Percentiles rank a stretch among this genome's conserved stretches.
Evolutionary conservation across 169 alveolate genomes (phyloP).

Genomic region (Eimeria tenella): DNA sequence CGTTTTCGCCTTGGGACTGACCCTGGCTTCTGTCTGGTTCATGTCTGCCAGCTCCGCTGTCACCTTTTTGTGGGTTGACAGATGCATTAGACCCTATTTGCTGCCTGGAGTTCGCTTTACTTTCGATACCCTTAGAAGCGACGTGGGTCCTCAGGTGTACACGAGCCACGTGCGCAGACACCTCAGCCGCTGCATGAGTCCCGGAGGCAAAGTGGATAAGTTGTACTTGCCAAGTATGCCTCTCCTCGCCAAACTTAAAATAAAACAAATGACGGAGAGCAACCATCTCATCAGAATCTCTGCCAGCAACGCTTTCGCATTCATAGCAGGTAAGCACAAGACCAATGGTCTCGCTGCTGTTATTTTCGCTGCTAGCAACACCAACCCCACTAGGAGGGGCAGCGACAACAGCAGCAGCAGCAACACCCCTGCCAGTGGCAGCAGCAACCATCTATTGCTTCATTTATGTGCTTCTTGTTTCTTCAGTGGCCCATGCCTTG

Average conservation of each 20-base stretch:
- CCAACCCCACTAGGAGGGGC: no score
- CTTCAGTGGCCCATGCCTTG: no score
- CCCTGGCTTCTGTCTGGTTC: conserved; percentile 16
- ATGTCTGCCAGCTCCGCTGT: neutral
- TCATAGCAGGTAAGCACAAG: neutral
- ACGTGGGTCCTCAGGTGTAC: neutral
- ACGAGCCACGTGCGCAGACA: neutral
- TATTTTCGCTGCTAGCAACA: no score
- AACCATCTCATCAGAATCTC: neutral
- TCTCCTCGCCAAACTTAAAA: neutral
- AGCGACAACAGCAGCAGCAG: no score
- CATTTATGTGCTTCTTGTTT: no score
- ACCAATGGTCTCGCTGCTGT: no score
- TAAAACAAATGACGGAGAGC: conserved; percentile 2
- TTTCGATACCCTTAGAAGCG: neutral
- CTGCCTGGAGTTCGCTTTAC: neutral
- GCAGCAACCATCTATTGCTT: no score
- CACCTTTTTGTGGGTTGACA: conserved; percentile 31
- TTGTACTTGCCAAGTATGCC: conserved; percentile 18
- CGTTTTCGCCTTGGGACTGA: conserved; percentile 50
- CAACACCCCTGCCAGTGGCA: no score
- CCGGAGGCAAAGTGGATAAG: conserved; percentile 56
- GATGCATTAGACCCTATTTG: conserved; percentile 26
- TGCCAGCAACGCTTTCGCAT: conserved; percentile 6
- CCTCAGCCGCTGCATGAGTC: neutral